Evolutionary conservation across 148 eudicot genomes (phyloP).

Genomic region (Silene uniflora): DNA sequence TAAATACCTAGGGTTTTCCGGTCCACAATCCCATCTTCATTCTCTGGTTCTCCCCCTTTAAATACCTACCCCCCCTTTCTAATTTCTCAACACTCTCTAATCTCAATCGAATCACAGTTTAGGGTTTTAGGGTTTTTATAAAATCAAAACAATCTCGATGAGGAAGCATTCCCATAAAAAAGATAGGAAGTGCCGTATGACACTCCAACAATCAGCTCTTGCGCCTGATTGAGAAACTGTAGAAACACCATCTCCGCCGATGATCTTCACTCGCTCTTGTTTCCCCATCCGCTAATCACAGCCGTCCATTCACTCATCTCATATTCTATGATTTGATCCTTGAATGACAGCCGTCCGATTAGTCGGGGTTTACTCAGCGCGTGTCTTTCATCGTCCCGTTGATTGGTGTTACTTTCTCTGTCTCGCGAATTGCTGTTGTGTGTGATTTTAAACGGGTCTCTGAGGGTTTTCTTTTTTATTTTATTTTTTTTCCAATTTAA

Average conservation of each 20-base stretch:
- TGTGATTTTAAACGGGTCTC: constrained; percentile 70
- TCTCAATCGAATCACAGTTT: too few relatives aligned
- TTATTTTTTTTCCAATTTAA: too few relatives aligned
- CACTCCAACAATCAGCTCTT: constrained; percentile 41
- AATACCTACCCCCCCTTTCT: too few relatives aligned
- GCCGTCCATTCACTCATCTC: neutral
- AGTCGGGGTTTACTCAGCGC: constrained; percentile 33
- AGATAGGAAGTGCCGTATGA: constrained; percentile 96
- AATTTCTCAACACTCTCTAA: too few relatives aligned
- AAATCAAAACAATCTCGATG: constrained; percentile 27
- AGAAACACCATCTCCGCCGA: constrained; percentile 10
- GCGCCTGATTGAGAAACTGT: constrained; percentile 10
- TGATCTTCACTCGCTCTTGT: neutral
- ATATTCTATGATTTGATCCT: too few relatives aligned
- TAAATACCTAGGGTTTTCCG: too few relatives aligned
- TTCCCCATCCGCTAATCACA: constrained; percentile 15
- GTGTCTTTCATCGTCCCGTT: neutral
- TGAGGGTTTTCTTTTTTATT: constrained; percentile 38
- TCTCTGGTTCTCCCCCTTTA: too few relatives aligned
- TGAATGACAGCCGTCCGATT: constrained; percentile 10
- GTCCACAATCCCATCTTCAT: too few relatives aligned
- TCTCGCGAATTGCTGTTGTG: constrained; percentile 42
- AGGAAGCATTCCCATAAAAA: constrained; percentile 60
- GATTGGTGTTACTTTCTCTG: neutral
- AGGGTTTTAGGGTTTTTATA: too few relatives aligned